Base-by-base conservation (phyloP, 2,329 filamentous ascomycete species). In the Gremmenia infestans region DNA sequence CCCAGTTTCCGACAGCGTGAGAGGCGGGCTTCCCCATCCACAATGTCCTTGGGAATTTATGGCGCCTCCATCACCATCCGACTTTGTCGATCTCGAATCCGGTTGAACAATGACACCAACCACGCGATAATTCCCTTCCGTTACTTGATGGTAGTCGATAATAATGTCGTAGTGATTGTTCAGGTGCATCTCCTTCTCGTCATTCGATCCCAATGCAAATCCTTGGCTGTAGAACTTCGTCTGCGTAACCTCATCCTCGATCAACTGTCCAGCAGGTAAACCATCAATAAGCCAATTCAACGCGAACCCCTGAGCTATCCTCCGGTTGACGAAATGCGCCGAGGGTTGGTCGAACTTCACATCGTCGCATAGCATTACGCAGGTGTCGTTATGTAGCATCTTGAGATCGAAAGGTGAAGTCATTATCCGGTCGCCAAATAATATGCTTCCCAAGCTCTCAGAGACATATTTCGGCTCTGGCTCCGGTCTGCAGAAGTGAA, bases 101-200 rank as follows among this genome's bases (percentile, higher is more conserved):
- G 94, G 93, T 69, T 92, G 83, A 17, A 97, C 93, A 52, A 93
- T 79, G 28, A 97, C 92, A 42, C 94, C 94, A 5, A 99, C 94
- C 0, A 99, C 92, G 25, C 94, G 83, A 64, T 88, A 90, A 71
- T 92, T 82, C 57, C 87, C 78, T 47, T 78, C 74, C 61, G 78
- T 80, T 40, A 93, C 87, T 66, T 89, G 81, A 70, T 99, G 94
- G 69, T 96, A 97, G 66, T 99, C 93, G 67, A 99, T 82, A 50
- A 87, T 73, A 65, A 99, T 97, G 65, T 97, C 88, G 75, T 95
- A 97, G 73, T 99, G 94, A 72, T 97, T 99, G 78, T 97, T 90
- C 70, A 99, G 79, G 46, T 75, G 73, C 19, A 84, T 72, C 42
- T 86, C 78, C 36, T 80, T 71, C 5, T 75, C 79, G 45, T 81